phyloP scores from a whole-genome alignment of 805 yeast genomes.

The Candida nemodendra region DNA sequence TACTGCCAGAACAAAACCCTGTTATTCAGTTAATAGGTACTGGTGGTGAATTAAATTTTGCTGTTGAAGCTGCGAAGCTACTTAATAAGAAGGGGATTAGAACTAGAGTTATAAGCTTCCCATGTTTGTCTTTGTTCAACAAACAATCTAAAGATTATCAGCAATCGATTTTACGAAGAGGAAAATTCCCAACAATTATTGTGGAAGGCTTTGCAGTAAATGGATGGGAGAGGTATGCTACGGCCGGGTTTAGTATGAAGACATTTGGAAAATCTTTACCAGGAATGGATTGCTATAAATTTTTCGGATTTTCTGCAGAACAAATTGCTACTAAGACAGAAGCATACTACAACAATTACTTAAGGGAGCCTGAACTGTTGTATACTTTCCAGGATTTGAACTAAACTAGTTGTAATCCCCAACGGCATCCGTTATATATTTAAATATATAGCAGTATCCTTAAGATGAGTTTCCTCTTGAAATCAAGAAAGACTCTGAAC shows the following conservation, averaged over 20 bases:
- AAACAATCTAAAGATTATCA: conserved; percentile 76
- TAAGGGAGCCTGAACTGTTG: conserved; percentile 13
- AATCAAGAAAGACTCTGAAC: no score
- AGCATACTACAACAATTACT: conserved; percentile 17
- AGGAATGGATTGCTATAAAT: conserved; percentile 73
- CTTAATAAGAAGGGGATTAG: conserved; percentile 61
- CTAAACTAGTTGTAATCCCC: no score
- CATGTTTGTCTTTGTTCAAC: conserved; percentile 88
- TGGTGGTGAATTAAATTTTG: conserved; percentile 87
- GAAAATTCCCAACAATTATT: conserved; percentile 79
- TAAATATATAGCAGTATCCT: no score
- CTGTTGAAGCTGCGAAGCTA: conserved; percentile 75
- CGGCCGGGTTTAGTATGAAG: conserved; percentile 91
- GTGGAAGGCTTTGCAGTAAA: conserved; percentile 86
- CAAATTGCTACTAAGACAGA: conserved; percentile 59
- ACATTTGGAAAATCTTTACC: conserved; percentile 96
- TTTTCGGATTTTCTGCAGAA: conserved; percentile 85
- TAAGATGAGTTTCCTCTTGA: no score
- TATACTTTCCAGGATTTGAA: conserved; percentile 31
- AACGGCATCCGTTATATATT: no score
- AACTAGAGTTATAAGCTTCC: conserved; percentile 83
- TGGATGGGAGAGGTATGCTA: conserved; percentile 93
- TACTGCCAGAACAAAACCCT: conserved; percentile 53
- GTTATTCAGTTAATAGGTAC: conserved; percentile 59
- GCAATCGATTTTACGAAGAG: conserved; percentile 78